A percentile compares a stretch with the other conserved stretches of the same genome.
phyloP scores from a whole-genome alignment of 2,329 filamentous ascomycete species.

The Simplicillium sp. region DNA sequence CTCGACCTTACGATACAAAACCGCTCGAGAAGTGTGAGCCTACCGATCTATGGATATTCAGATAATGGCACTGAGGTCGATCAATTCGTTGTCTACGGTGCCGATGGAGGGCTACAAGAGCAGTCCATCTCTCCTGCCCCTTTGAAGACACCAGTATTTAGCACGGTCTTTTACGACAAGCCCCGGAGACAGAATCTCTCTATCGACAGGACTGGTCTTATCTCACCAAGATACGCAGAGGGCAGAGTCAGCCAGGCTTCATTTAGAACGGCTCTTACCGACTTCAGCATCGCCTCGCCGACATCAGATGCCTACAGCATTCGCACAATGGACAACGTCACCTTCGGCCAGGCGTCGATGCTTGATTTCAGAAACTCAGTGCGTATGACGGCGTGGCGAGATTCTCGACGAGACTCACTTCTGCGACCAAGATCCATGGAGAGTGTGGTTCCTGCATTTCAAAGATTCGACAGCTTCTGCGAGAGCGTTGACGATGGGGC shows the following conservation, averaged over 20 bases:
- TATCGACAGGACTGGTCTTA: background rate
- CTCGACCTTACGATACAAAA: slow-evolving; percentile 32
- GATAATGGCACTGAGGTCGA: slow-evolving; percentile 33
- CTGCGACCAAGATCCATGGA: no score
- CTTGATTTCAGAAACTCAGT: slow-evolving; percentile 23
- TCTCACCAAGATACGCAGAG: background rate
- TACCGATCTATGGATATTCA: slow-evolving; percentile 35
- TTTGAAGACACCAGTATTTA: background rate
- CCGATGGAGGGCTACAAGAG: slow-evolving; percentile 5
- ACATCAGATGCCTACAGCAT: slow-evolving; percentile 23
- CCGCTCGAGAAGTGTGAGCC: slow-evolving; percentile 37
- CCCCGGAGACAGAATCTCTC: background rate
- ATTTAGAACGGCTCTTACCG: no score
- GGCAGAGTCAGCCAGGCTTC: no score
- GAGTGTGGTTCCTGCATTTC: no score
- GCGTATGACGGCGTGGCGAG: background rate
- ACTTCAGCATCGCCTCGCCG: slow-evolving; percentile 11
- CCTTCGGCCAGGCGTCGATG: slow-evolving; percentile 29
- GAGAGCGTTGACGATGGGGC: no score
- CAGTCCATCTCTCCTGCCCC: background rate
- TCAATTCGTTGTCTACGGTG: slow-evolving; percentile 39
- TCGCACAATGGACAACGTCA: slow-evolving; percentile 23
- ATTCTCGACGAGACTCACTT: no score
- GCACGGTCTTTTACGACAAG: slow-evolving; percentile 1
- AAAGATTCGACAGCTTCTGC: no score